Evolutionary conservation across 306 rosid genomes (phyloP).

Genomic region (Quercus bicolor): DNA sequence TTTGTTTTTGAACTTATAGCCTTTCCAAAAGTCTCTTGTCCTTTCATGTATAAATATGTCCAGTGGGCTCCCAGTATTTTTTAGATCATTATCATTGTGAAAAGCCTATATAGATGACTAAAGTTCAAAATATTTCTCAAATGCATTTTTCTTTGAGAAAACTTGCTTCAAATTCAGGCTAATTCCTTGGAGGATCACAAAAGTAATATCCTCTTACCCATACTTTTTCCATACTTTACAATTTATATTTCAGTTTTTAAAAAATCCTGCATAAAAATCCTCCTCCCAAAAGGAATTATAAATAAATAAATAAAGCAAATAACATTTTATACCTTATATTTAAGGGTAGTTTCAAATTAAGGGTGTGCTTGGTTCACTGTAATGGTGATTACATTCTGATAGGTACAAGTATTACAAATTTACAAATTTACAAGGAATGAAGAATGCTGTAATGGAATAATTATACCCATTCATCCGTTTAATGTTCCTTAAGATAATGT

Average conservation of each 20-base stretch:
- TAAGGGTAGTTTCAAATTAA: no score
- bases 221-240: background rate
- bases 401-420: no score
- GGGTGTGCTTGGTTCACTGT: no score
- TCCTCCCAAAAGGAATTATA: background rate
- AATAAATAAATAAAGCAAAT: no score
- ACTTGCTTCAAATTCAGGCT: background rate
- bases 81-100: background rate
- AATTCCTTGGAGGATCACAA: background rate
- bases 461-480: no score
- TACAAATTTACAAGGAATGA: no score
- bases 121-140: background rate
- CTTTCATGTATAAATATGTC: background rate
- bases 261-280: background rate
- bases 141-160: background rate
- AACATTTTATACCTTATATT: no score
- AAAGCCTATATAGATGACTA: background rate
- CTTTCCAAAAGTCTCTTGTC: background rate
- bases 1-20: background rate
- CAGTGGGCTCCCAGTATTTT: background rate
- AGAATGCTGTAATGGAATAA: no score
- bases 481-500: no score
- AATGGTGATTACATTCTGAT: no score
- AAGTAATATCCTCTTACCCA: background rate
- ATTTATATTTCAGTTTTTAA: background rate